These are phyloP conservation scores for Gracilaria domingensis DNA, from an alignment of 23 red algal species.

Conservation along the genomic window DNA sequence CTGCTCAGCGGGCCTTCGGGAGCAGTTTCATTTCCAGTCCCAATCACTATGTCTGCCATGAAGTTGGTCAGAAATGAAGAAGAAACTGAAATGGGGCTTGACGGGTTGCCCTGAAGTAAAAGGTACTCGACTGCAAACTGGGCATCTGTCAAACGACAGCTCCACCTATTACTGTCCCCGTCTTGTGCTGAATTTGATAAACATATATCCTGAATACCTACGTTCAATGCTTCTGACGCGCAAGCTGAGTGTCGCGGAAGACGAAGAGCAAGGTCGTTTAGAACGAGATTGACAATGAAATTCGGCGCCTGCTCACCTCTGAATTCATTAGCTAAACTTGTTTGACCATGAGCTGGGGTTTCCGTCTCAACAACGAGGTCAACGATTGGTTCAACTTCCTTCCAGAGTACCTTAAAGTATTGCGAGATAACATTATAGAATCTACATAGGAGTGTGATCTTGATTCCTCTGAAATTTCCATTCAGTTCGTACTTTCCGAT, in stretches of 20 bases:
- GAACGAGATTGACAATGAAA: conserved; percentile 31
- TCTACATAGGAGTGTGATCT: conserved; percentile 42
- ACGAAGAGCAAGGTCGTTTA: conserved; percentile 29
- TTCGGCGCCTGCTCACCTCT: background rate
- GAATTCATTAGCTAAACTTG: background rate
- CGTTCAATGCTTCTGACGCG: conserved; percentile 48
- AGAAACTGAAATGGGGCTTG: background rate
- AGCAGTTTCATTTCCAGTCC: background rate
- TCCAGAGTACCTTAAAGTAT: conserved; percentile 55
- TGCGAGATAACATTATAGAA: conserved; percentile 64
- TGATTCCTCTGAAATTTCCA: conserved; percentile 66
- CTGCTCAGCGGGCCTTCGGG: background rate
- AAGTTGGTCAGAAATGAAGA: conserved; percentile 58
- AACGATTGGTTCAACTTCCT: conserved; percentile 40
- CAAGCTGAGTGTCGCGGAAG: conserved; percentile 63
- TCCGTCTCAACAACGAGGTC: conserved; percentile 34
- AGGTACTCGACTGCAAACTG: conserved; percentile 45
- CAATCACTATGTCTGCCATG: conserved; percentile 25
- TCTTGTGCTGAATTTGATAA: conserved; percentile 15
- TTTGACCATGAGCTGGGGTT: background rate
- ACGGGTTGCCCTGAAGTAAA: conserved; percentile 6
- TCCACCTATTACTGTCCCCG: conserved; percentile 16
- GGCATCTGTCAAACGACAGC: conserved; percentile 20
- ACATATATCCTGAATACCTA: conserved; percentile 18
- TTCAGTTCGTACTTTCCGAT: conserved; percentile 32